phyloP scores from a whole-genome alignment of 176 grass and related monocot species.

The Echinochloa phyllopogon region DNA sequence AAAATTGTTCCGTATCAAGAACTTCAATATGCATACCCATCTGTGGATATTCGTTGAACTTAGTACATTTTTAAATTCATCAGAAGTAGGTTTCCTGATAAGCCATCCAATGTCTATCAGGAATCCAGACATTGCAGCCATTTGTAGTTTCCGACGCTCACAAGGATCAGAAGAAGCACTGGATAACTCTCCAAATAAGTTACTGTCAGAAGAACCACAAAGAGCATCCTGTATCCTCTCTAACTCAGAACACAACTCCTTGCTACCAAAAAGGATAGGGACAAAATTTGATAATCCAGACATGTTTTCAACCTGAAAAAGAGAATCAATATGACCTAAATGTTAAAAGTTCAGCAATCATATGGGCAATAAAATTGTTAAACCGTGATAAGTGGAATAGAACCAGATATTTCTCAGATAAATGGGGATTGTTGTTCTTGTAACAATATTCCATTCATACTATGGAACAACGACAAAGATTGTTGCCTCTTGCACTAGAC shows the following conservation, averaged over 20 bases:
- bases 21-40: slow-evolving; percentile 70
- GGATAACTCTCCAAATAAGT: slow-evolving; percentile 33
- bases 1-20: slow-evolving; percentile 68
- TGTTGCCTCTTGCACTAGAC: not conserved
- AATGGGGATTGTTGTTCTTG: not conserved
- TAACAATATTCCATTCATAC: not conserved
- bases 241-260: slow-evolving; percentile 81
- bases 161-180: slow-evolving; percentile 36
- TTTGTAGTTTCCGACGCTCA: slow-evolving; percentile 40
- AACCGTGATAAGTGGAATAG: slow-evolving; percentile 5
- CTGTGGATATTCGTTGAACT: slow-evolving; percentile 73
- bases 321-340: slow-evolving; percentile 20
- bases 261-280: slow-evolving; percentile 81
- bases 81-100: slow-evolving; percentile 58
- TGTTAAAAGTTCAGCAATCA: slow-evolving; percentile 30
- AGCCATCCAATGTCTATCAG: slow-evolving; percentile 94
- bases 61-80: slow-evolving; percentile 60
- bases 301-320: slow-evolving; percentile 86
- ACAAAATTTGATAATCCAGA: slow-evolving; percentile 97
- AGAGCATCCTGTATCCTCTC: slow-evolving; percentile 65
- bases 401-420: too few relatives aligned
- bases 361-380: slow-evolving; percentile 7
- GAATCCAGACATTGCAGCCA: slow-evolving; percentile 67
- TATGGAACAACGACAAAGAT: not conserved
- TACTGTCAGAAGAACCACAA: slow-evolving; percentile 22